Base-by-base conservation (phyloP, 495 filamentous ascomycete genomes). In the Penicillium coffeae region DNA sequence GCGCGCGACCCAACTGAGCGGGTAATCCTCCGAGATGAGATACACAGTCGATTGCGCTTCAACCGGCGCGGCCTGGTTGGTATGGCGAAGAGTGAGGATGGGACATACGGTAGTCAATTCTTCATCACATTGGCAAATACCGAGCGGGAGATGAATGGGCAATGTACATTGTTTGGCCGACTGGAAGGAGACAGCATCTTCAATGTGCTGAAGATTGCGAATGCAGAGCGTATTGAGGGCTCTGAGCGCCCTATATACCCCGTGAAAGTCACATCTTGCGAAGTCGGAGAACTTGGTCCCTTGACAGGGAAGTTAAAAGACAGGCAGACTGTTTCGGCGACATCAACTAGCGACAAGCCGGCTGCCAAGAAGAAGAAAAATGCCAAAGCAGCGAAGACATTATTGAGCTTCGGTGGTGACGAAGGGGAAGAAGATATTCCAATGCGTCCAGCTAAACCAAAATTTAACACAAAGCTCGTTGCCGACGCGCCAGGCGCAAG, bases 151-250 rank as follows among this genome's bases (percentile, higher is more conserved):
- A 59, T 99, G 65, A 86, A 84, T 40, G 87, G 86, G 47, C 85
- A 88, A 80, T 95, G 96, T 63, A 96, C 93, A 3, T 73, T 97
- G 58, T 97, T 99, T 71, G 93, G 93, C 37, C 78, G 94, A 45
- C 76, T 99, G 45, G 90, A 86, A 34, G 93, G 93, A 3, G 90
- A 96, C 48, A 96, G 90, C 45, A 90, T 99, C 40, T 99, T 90
- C 66, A 97, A 96, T 63, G 65, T 99, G 51, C 80, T 93, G 59
- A 89, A 89, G 68, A 95, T 96, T 71, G 90, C 85, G 8, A 90
- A 96, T 58, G 81, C 80, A 6, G 93, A 97, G 62, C 70, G 91
- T 15, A 78, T 82, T 43, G 87, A 88, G 58, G 86, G 84, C 20
- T 79, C 72, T n/a, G 93, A 97, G 49, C 79, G 87, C 52, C 92